Percentiles rank a stretch among this genome's conserved stretches.
These are phyloP conservation scores for Rhododendron kiyosumense DNA, from an alignment of 148 eudicot genomes.

Conservation along the genomic window DNA sequence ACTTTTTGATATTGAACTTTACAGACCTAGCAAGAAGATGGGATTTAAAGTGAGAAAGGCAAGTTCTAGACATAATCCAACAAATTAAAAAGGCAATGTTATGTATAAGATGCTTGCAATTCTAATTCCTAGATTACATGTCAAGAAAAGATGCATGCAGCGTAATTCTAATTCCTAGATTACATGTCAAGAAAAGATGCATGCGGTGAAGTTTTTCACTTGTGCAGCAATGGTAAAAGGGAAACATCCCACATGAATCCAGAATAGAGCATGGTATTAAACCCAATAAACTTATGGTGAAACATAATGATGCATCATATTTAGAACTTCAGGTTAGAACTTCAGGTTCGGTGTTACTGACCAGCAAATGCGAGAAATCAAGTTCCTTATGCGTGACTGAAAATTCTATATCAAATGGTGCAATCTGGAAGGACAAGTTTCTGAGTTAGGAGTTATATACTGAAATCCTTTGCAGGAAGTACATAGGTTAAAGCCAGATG, in stretches of 20 bases:
- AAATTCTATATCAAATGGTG: constrained; percentile 96
- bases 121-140: not conserved
- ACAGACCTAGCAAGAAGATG: not conserved
- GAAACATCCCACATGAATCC: not conserved
- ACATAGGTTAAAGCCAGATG: not conserved
- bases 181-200: not conserved
- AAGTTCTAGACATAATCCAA: not conserved
- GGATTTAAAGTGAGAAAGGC: not conserved
- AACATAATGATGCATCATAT: not conserved
- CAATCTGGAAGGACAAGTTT: constrained; percentile 66
- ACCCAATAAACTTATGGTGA: not conserved
- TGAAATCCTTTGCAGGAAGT: not conserved
- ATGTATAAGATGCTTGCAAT: not conserved
- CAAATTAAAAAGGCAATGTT: not conserved
- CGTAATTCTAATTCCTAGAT: not conserved
- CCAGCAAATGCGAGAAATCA: constrained; percentile 98
- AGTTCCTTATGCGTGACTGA: constrained; percentile 97
- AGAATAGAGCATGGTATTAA: not conserved
- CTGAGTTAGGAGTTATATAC: constrained; percentile 19
- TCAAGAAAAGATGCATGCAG: not conserved
- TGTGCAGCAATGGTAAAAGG: not conserved
- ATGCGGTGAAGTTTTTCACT: not conserved
- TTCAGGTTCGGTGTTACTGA: constrained; percentile 30
- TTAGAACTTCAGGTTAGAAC: constrained; percentile 3
- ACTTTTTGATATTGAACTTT: not conserved